Conservation (phyloP, 768 basidiomycete species). For the Cyathus striatus region DNA sequence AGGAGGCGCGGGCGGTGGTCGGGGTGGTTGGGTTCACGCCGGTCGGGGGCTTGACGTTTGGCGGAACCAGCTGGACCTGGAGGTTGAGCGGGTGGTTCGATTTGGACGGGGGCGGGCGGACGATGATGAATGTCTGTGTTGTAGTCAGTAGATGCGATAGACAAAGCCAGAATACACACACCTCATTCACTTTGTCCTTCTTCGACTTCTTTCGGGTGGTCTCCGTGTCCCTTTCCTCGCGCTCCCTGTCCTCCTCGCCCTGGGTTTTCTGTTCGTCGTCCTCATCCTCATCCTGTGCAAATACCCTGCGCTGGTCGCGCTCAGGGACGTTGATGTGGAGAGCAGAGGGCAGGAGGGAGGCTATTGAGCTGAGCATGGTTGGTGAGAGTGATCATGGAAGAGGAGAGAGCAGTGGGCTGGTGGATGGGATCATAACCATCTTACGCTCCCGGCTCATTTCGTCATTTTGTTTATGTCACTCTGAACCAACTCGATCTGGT, state of each 20-base stretch:
- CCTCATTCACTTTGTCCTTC: slow-evolving; percentile 1
- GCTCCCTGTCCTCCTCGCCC: slow-evolving; percentile 20
- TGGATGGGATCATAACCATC: neutral
- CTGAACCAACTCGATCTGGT: too few species aligned
- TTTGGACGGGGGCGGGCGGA: slow-evolving; percentile 82
- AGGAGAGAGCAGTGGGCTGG: neutral
- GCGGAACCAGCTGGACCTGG: slow-evolving; percentile 88
- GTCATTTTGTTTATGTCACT: too few species aligned
- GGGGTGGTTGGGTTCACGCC: slow-evolving; percentile 28
- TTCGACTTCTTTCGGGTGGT: neutral
- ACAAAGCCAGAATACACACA: neutral
- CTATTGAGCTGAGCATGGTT: slow-evolving; percentile 46
- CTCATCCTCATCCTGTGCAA: slow-evolving; percentile 14
- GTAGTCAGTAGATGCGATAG: neutral
- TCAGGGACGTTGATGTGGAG: slow-evolving; percentile 26
- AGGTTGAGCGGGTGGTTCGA: slow-evolving; percentile 86
- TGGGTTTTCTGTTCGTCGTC: slow-evolving; percentile 23
- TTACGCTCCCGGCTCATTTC: neutral
- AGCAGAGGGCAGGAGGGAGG: slow-evolving; percentile 44
- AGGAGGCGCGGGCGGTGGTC: too few species aligned
- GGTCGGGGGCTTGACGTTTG: slow-evolving; percentile 39
- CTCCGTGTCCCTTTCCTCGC: too few species aligned
- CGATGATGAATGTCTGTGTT: slow-evolving; percentile 81
- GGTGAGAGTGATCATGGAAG: neutral
- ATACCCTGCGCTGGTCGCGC: slow-evolving; percentile 16